These are phyloP conservation scores for Eucalyptus melliodora DNA, from an alignment of 345 rosid species.

Conservation along the genomic window DNA sequence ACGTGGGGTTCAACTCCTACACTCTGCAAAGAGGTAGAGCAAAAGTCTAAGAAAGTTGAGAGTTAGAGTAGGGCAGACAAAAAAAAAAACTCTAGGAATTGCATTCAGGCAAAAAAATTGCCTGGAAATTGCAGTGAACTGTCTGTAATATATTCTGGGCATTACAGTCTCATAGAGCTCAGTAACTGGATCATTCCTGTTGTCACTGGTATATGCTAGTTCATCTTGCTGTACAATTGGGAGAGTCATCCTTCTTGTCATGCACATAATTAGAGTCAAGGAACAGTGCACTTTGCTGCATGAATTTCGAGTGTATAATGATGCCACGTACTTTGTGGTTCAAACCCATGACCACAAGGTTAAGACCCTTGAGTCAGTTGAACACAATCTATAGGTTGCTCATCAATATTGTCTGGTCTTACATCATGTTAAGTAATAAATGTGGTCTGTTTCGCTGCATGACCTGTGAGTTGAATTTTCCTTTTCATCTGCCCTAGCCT, in stretches of 20 bases:
- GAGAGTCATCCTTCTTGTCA: neutral
- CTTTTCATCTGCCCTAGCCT: neutral
- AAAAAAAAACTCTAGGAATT: neutral
- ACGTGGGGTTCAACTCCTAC: too few species aligned
- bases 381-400: neutral
- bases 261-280: neutral
- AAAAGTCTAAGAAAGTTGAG: too few species aligned
- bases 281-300: neutral
- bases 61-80: too few species aligned
- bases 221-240: neutral
- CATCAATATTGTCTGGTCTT: neutral
- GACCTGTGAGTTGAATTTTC: neutral
- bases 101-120: neutral
- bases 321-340: neutral
- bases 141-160: neutral
- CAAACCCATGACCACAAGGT: neutral
- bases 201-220: neutral
- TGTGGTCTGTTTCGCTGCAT: neutral
- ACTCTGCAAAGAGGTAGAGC: too few species aligned
- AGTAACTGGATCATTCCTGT: neutral
- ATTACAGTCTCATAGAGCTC: neutral
- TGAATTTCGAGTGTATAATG: neutral
- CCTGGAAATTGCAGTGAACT: neutral
- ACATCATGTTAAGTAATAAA: neutral
- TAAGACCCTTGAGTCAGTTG: neutral